A percentile compares a stretch with the other conserved stretches of the same genome.
Evolutionary conservation across 2,329 filamentous ascomycete genomes (phyloP).

Genomic region (Fulvia fulva): DNA sequence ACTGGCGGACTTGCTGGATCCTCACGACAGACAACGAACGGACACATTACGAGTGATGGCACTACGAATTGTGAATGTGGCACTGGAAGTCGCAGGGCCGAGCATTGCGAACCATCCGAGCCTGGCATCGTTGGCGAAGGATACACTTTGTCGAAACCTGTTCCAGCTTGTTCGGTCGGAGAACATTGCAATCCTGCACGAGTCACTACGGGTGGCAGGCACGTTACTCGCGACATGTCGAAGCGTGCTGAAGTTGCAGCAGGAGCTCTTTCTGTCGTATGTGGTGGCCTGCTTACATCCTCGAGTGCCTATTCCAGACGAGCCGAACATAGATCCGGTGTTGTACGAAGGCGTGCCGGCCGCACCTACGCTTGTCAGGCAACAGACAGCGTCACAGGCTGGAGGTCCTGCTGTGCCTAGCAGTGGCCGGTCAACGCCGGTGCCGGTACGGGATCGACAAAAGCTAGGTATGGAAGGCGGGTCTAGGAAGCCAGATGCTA

Average conservation of each 20-base stretch:
- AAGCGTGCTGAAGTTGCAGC: slow-evolving; percentile 86
- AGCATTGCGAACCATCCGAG: slow-evolving; percentile 91
- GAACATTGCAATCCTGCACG: slow-evolving; percentile 90
- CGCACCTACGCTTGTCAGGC: slow-evolving; percentile 80
- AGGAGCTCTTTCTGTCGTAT: slow-evolving; percentile 93
- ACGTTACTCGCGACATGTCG: slow-evolving; percentile 89
- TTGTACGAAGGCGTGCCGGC: slow-evolving; percentile 92
- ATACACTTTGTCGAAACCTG: slow-evolving; percentile 86
- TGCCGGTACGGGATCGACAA: slow-evolving; percentile 86
- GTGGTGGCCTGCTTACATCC: slow-evolving; percentile 91
- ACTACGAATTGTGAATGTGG: slow-evolving; percentile 92
- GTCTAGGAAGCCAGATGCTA: slow-evolving; percentile 84
- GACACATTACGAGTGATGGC: slow-evolving; percentile 98
- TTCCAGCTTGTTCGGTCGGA: slow-evolving; percentile 96
- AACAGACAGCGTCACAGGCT: slow-evolving; percentile 47
- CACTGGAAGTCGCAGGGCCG: slow-evolving; percentile 89
- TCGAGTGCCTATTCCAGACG: slow-evolving; percentile 86
- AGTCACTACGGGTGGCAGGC: slow-evolving; percentile 85
- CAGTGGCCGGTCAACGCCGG: slow-evolving; percentile 84
- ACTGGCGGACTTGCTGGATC: slow-evolving; percentile 87
- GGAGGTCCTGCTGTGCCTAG: slow-evolving; percentile 46
- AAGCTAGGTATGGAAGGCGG: slow-evolving; percentile 90
- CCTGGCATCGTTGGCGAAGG: slow-evolving; percentile 80
- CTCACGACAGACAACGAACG: slow-evolving; percentile 86
- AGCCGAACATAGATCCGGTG: slow-evolving; percentile 83